Evolutionary conservation across 1,284 basidiomycete genomes (phyloP), one percentile per base, ranked within the genome.

Genomic region (Cystobasidiaceae sp.): DNA sequence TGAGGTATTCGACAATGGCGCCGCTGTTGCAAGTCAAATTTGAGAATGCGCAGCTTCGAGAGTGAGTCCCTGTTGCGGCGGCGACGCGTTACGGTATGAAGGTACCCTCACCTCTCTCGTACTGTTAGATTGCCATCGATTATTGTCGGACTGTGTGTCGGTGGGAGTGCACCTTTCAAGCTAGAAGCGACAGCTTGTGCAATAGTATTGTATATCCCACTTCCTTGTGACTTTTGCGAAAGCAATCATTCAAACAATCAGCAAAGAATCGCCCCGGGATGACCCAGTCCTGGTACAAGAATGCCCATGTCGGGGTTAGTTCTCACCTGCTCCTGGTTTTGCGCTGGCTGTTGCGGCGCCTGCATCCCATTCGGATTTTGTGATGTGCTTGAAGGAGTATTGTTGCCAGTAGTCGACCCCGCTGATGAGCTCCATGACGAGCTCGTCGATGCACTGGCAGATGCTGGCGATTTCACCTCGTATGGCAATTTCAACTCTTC

Each of bases 1-100:
- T 64, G 19, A 64, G 43, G 32, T 64, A 64, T 37, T 64, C 61
- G 21, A 64, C 61, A 13, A 64, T 64, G 2, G 61, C 61, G 13
- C 51, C 61, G 52, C 61, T 64, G 51, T 44, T 13, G 11, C 27
- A 50, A 28, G n/a, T 13, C 15, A 9, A 50, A 46, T 17, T 13
- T 13, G 6, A 25, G 37, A n/a, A n/a, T n/a, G n/a, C n/a, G 37
- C 11, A 39, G 9, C 11, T 9, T 9, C 37, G 37, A n/a, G 37
- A n/a, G 37, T 39, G 11, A 39, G 37, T n/a, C n/a, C 11, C 37
- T 39, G 37, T 9, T n/a, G n/a, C n/a, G 37, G 37, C n/a, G 37
- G 11, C 37, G 37, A 9, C 11, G 9, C 37, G 37, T 39, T n/a
- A 39, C 37, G 11, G 37, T 9, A n/a, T 39, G 37, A 9, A 39